Evolutionary conservation across 164 flowering plant species (phyloP).

Genomic region (Chimonanthus salicifolius): DNA sequence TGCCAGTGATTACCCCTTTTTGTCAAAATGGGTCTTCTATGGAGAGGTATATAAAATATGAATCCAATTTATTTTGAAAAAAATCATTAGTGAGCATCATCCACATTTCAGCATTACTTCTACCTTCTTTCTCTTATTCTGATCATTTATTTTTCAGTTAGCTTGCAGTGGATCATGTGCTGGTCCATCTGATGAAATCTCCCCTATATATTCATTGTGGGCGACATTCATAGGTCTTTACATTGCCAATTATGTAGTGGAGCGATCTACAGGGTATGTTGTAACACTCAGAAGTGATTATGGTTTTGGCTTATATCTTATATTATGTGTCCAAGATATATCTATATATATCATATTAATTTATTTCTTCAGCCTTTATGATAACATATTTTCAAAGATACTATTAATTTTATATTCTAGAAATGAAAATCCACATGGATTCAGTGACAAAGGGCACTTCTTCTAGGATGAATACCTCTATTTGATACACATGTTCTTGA

Average conservation of each 20-base stretch:
- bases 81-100: neutral
- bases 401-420: neutral
- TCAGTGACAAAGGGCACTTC: neutral
- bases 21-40: slow-evolving; percentile 98
- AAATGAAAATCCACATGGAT: neutral
- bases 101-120: neutral
- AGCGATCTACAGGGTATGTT: slow-evolving; percentile 91
- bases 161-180: slow-evolving; percentile 71
- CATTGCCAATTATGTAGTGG: slow-evolving; percentile 96
- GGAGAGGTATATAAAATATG: slow-evolving; percentile 35
- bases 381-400: too few relatives aligned
- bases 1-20: slow-evolving; percentile 92
- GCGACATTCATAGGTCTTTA: slow-evolving; percentile 98
- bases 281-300: neutral
- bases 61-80: neutral
- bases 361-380: too few relatives aligned
- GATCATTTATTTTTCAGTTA: slow-evolving; percentile 34
- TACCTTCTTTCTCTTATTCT: neutral
- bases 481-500: neutral
- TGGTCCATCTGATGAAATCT: slow-evolving; percentile 76
- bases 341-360: neutral
- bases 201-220: slow-evolving; percentile 97
- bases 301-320: neutral
- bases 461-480: neutral
- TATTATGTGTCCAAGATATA: neutral